Evolutionary conservation across 306 rosid genomes (phyloP).

Genomic region (Cucurbita ficifolia): DNA sequence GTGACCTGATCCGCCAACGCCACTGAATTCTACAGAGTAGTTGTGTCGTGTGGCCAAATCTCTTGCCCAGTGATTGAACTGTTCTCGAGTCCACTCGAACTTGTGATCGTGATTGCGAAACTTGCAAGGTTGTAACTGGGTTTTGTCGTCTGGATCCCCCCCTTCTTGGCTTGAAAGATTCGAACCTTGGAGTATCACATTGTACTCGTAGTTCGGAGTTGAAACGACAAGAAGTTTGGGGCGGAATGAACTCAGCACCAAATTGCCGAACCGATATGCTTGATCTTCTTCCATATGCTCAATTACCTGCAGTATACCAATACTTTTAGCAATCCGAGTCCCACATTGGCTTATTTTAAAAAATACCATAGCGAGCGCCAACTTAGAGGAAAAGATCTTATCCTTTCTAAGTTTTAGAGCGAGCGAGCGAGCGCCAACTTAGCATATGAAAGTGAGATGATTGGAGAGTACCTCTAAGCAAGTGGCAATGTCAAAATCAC

Average conservation of each 20-base stretch:
- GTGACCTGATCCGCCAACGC: constrained; percentile 78
- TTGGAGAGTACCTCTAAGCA: constrained; percentile 72
- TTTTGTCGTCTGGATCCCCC: constrained; percentile 58
- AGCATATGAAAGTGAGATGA: neutral
- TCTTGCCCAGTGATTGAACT: constrained; percentile 71
- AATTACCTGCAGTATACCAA: constrained; percentile 43
- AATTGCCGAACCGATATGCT: constrained; percentile 64
- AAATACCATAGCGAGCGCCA: neutral
- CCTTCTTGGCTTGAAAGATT: constrained; percentile 42
- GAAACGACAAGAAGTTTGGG: constrained; percentile 85
- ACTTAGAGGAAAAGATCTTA: too few relatives aligned
- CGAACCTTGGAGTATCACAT: constrained; percentile 63
- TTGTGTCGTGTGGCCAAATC: constrained; percentile 52
- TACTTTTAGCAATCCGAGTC: neutral
- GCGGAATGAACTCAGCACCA: constrained; percentile 45
- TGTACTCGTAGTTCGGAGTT: constrained; percentile 87
- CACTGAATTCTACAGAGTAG: constrained; percentile 67
- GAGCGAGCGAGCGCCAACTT: neutral
- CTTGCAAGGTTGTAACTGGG: constrained; percentile 40
- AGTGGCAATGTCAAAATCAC: constrained; percentile 81
- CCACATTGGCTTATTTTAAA: neutral
- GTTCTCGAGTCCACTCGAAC: constrained; percentile 92
- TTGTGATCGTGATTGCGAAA: constrained; percentile 94
- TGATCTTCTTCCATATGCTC: constrained; percentile 97
- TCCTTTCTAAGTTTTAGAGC: neutral